Percentiles rank a stretch among this genome's conserved stretches.
Evolutionary conservation across 176 grass and related monocot genomes (phyloP).

Genomic region (Pharus latifolius): DNA sequence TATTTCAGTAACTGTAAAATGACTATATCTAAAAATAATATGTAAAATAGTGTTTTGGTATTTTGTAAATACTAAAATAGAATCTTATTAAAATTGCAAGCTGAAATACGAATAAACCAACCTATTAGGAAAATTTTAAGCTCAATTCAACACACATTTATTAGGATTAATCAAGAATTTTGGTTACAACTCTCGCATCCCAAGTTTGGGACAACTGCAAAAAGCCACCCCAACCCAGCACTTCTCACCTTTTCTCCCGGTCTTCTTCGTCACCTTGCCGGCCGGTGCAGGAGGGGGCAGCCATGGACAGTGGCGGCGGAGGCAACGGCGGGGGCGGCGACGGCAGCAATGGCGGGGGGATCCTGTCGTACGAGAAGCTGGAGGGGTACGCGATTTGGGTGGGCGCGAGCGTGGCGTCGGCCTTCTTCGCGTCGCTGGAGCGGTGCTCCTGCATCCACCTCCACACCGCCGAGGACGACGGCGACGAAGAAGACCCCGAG

Average conservation of each 20-base stretch:
- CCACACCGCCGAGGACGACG: slow-evolving; percentile 65
- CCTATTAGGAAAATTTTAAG: too few relatives aligned
- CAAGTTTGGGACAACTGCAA: not conserved
- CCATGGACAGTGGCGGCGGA: slow-evolving; percentile 16
- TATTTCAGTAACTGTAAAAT: too few relatives aligned
- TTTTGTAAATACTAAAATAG: too few relatives aligned
- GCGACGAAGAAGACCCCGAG: slow-evolving; percentile 47
- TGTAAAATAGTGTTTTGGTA: too few relatives aligned
- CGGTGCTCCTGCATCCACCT: slow-evolving; percentile 81
- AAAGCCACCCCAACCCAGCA: not conserved
- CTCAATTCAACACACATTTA: too few relatives aligned
- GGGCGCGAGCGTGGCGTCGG: slow-evolving; percentile 43
- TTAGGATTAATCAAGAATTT: too few relatives aligned
- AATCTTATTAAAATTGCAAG: too few relatives aligned
- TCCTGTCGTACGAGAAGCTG: slow-evolving; percentile 29
- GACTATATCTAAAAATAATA: too few relatives aligned
- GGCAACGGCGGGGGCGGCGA: not conserved
- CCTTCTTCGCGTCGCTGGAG: slow-evolving; percentile 78
- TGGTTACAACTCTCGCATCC: too few relatives aligned
- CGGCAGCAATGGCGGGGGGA: not conserved
- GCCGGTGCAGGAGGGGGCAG: not conserved
- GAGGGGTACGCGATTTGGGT: slow-evolving; percentile 53
- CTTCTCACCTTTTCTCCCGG: not conserved
- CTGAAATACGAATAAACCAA: too few relatives aligned
- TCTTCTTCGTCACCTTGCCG: not conserved